A percentile compares a stretch with the other conserved stretches of the same genome.
Conservation (phyloP, 148 eudicot species). For the Rhododendron henanense region DNA sequence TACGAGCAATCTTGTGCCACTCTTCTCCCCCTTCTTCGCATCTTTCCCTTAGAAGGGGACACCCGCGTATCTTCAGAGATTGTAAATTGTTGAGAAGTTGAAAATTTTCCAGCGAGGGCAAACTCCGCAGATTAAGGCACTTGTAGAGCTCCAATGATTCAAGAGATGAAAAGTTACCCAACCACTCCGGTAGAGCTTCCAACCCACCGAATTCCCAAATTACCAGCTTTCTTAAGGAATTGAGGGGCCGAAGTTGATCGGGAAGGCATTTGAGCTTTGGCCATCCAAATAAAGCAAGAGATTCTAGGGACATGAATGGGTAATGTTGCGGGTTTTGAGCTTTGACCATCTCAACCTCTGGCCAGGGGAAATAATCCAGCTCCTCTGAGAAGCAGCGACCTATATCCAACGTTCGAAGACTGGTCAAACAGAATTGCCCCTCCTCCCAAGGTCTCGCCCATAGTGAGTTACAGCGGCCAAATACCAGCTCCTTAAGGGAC, state of each 20-base stretch:
- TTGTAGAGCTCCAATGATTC: rapidly evolving
- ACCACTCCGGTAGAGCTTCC: no score
- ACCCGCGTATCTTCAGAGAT: rapidly evolving
- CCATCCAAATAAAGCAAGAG: no score
- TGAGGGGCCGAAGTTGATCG: no score
- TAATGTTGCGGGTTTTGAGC: no score
- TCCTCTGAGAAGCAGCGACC: not conserved
- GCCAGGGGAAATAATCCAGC: not conserved
- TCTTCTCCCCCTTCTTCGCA: not conserved
- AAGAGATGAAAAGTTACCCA: not conserved
- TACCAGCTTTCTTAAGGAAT: no score
- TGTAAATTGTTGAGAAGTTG: not conserved
- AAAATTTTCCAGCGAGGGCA: not conserved
- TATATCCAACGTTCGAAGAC: no score
- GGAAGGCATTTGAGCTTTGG: no score
- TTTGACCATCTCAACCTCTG: not conserved
- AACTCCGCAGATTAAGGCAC: not conserved
- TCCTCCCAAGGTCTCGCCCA: no score
- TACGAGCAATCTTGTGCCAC: not conserved
- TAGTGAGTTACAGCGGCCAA: no score
- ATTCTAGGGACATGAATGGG: no score
- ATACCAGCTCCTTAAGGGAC: not conserved
- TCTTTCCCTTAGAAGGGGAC: not conserved
- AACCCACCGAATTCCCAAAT: rapidly evolving
- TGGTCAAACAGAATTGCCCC: no score